These are phyloP conservation scores for Kickxella alabastrina DNA, from an alignment of 192 early-diverging fungal species.

Conservation along the genomic window DNA sequence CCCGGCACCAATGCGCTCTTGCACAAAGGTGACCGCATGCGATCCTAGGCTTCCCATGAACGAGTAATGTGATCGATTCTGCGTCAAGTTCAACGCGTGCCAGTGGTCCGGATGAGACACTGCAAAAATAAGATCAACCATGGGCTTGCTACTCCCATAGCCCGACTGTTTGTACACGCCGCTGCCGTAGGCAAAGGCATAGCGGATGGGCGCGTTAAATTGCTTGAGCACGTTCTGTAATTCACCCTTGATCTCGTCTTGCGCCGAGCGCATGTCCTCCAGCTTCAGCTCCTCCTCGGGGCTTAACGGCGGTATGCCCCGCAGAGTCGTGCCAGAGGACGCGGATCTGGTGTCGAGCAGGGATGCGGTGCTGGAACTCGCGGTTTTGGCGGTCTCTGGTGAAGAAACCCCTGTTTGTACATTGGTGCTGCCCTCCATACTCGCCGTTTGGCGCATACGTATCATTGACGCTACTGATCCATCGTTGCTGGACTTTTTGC, in stretches of 20 bases:
- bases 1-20: conserved; percentile 84
- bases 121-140: conserved; percentile 95
- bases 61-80: conserved; percentile 92
- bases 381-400: too few relatives aligned
- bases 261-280: conserved; percentile 23
- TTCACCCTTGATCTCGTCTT: conserved; percentile 13
- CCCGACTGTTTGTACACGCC: conserved; percentile 90
- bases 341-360: too few relatives aligned
- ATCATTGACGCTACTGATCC: too few relatives aligned
- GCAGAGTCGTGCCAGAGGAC: too few relatives aligned
- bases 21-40: conserved; percentile 64
- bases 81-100: conserved; percentile 95
- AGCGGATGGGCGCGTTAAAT: conserved; percentile 41
- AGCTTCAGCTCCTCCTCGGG: conserved; percentile 20
- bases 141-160: conserved; percentile 67
- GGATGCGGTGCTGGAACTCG: too few relatives aligned
- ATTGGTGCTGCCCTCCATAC: too few relatives aligned
- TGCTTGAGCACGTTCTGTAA: conserved; percentile 22
- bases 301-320: neutral
- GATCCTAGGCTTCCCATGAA: conserved; percentile 70
- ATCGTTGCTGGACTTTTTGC: too few relatives aligned
- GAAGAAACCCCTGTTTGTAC: too few relatives aligned
- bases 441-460: too few relatives aligned
- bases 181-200: conserved; percentile 93
- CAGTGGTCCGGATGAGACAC: conserved; percentile 94